A percentile compares a stretch with the other conserved stretches of the same genome.
Conservation (phyloP, 495 filamentous ascomycete genomes). For the Podospora bellae-mahoneyi region DNA sequence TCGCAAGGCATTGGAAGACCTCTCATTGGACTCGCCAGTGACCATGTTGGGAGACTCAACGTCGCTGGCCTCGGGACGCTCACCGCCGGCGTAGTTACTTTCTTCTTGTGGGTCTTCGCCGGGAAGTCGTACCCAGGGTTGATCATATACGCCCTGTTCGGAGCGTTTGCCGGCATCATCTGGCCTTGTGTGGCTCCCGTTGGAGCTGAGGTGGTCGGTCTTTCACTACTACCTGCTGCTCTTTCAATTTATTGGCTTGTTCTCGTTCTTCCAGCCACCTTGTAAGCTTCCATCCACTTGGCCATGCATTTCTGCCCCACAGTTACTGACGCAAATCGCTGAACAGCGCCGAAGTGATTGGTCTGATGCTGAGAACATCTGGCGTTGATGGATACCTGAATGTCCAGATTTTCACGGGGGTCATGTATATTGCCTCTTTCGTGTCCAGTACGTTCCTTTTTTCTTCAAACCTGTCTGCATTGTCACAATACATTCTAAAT, state of each 20-base stretch:
- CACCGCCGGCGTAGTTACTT: constrained; percentile 55
- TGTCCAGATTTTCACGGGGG: constrained; percentile 41
- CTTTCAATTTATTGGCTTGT: constrained; percentile 74
- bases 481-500: too few species aligned
- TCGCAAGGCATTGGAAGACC: constrained; percentile 53
- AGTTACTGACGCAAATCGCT: constrained; percentile 6
- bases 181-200: constrained; percentile 74
- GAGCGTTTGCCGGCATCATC: constrained; percentile 67
- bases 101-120: constrained; percentile 66
- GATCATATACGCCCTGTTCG: constrained; percentile 69
- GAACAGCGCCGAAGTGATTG: constrained; percentile 63
- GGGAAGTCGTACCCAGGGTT: constrained; percentile 62
- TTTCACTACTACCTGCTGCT: constrained; percentile 65
- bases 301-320: background rate
- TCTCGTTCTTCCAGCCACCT: constrained; percentile 67
- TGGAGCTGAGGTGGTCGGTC: constrained; percentile 71
- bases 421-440: constrained; percentile 39
- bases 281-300: constrained; percentile 33
- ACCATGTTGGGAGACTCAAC: constrained; percentile 64
- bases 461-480: background rate
- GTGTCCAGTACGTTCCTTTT: constrained; percentile 32
- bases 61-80: constrained; percentile 60
- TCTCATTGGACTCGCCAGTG: constrained; percentile 64
- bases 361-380: constrained; percentile 57
- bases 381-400: constrained; percentile 39